These are phyloP conservation scores for Rosa hybrid DNA, from an alignment of 331 rosid genomes.

Conservation along the genomic window DNA sequence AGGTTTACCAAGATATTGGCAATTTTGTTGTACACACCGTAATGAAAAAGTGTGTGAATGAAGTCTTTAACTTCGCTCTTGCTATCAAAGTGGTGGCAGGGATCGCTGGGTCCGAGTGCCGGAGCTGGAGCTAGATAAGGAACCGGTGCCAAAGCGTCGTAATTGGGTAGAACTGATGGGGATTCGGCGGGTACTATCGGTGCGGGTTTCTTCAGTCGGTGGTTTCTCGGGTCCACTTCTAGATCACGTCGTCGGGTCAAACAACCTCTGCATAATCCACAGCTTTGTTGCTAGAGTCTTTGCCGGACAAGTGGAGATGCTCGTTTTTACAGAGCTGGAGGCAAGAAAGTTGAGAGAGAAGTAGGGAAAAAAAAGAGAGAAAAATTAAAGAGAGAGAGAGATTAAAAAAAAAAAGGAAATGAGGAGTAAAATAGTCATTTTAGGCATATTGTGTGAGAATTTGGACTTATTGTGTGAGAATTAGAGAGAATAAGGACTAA, in stretches of 20 bases:
- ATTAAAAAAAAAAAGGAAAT: too few species aligned
- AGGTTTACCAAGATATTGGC: constrained; percentile 88
- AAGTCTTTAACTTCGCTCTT: constrained; percentile 87
- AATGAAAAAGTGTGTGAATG: constrained; percentile 82
- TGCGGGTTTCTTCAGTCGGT: constrained; percentile 75
- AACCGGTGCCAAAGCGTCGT: constrained; percentile 85
- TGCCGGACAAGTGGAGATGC: constrained; percentile 48
- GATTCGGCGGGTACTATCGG: constrained; percentile 69
- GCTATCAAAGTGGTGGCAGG: constrained; percentile 77
- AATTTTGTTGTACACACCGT: constrained; percentile 98
- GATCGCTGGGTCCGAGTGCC: constrained; percentile 90
- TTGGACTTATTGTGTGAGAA: too few species aligned
- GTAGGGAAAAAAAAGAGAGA: too few species aligned
- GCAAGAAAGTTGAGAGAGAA: too few species aligned
- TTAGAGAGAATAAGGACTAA: too few species aligned
- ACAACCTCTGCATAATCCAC: constrained; percentile 63
- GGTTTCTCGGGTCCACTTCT: constrained; percentile 86
- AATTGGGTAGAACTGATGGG: constrained; percentile 74
- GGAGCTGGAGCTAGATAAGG: constrained; percentile 93
- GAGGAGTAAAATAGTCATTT: too few species aligned
- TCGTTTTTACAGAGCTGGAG: constrained; percentile 39
- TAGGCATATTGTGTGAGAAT: too few species aligned
- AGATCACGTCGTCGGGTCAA: constrained; percentile 76
- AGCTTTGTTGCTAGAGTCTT: constrained; percentile 25
- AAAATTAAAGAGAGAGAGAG: too few species aligned